A percentile compares a stretch with the other conserved stretches of the same genome.
Conservation (phyloP, 495 filamentous ascomycete genomes). For the Aspergillus ostianus region DNA sequence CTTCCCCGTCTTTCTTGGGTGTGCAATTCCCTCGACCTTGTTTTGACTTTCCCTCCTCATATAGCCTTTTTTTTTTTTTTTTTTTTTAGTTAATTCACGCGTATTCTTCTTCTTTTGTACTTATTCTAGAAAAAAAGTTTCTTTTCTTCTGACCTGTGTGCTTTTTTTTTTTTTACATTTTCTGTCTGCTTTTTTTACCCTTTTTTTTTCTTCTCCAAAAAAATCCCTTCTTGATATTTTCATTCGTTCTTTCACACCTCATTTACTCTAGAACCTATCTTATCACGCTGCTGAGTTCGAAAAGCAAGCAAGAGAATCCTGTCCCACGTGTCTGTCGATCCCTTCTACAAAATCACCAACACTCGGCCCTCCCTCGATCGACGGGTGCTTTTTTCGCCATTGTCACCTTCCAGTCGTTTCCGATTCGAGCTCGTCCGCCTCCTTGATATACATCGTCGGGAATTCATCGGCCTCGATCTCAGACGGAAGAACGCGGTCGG, state of each 20-base stretch:
- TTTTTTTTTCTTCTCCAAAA: conserved; percentile 7
- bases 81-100: conserved; percentile 17
- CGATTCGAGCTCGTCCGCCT: conserved; percentile 1
- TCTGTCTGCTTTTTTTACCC: background rate
- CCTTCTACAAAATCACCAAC: conserved; percentile 10
- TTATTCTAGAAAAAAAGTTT: conserved; percentile 12
- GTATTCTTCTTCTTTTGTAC: conserved; percentile 21
- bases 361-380: conserved; percentile 11
- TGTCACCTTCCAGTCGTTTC: conserved; percentile 14
- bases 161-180: conserved; percentile 8
- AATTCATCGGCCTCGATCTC: conserved; percentile 8
- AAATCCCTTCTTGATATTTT: conserved; percentile 4
- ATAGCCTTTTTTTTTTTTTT: conserved; percentile 22
- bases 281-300: conserved; percentile 8
- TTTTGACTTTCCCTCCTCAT: conserved; percentile 12
- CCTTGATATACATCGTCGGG: background rate
- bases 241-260: conserved; percentile 7
- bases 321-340: conserved; percentile 20
- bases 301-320: conserved; percentile 5
- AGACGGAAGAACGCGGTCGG: conserved; percentile 14
- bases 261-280: background rate
- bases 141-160: background rate
- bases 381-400: conserved; percentile 4
- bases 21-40: conserved; percentile 10
- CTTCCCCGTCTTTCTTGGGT: conserved; percentile 9